These are phyloP conservation scores for Lathyrus aphaca DNA, from an alignment of 306 rosid species.

Conservation along the genomic window DNA sequence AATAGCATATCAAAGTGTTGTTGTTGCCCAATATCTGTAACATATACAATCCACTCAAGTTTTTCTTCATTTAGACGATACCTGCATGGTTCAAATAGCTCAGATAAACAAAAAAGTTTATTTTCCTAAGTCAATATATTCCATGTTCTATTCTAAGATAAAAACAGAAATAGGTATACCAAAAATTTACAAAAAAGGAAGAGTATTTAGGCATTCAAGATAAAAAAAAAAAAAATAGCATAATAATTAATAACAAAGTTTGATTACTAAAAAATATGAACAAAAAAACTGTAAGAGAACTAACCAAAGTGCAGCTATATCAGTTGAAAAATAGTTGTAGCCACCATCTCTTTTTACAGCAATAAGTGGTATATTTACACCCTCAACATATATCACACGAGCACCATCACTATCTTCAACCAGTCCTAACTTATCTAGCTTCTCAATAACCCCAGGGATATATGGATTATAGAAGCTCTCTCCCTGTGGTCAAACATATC, in stretches of 20 bases:
- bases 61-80: conserved; percentile 87
- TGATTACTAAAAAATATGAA: conserved; percentile 19
- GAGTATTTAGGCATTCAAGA: conserved; percentile 2
- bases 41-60: conserved; percentile 90
- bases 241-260: conserved; percentile 30
- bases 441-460: conserved; percentile 76
- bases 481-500: conserved; percentile 65
- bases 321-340: conserved; percentile 92
- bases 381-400: conserved; percentile 77
- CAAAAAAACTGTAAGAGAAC: conserved; percentile 26
- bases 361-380: conserved; percentile 76
- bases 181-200: conserved; percentile 24
- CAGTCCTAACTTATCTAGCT: conserved; percentile 62
- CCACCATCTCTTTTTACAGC: conserved; percentile 99
- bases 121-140: conserved; percentile 2
- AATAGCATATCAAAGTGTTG: conserved; percentile 95
- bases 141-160: conserved; percentile 9
- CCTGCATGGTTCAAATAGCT: conserved; percentile 59
- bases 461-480: conserved; percentile 92
- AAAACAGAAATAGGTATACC: conserved; percentile 21
- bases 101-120: conserved; percentile 27
- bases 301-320: conserved; percentile 86
- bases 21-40: conserved; percentile 95
- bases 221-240: not conserved
- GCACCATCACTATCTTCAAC: conserved; percentile 88